A percentile compares a stretch with the other conserved stretches of the same genome.
Conservation (phyloP, 1,284 basidiomycete genomes). For the Abortiporus biennis region DNA sequence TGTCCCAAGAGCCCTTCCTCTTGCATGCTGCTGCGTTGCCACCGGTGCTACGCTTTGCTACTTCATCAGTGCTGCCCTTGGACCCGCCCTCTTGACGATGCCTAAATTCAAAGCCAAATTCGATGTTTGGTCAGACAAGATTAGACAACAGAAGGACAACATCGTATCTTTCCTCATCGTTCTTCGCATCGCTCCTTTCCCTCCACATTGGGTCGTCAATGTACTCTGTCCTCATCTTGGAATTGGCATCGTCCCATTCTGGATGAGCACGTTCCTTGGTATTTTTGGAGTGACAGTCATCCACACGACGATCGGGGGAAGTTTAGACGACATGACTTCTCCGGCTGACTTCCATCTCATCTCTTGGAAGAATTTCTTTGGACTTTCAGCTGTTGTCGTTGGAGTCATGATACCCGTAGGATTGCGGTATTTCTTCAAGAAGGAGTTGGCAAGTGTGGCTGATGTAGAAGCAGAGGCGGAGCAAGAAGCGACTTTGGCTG, state of each 20-base stretch:
- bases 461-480: slow-evolving; percentile 41
- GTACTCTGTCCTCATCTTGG: slow-evolving; percentile 91
- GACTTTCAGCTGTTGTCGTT: slow-evolving; percentile 76
- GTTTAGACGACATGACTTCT: slow-evolving; percentile 92
- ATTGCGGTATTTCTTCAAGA: slow-evolving; percentile 69
- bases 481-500: slow-evolving; percentile 27
- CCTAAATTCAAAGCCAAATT: slow-evolving; percentile 81
- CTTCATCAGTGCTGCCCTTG: slow-evolving; percentile 83
- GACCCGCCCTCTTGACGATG: slow-evolving; percentile 81
- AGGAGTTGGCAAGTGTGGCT: slow-evolving; percentile 38
- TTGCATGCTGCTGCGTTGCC: slow-evolving; percentile 92
- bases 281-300: slow-evolving; percentile 91
- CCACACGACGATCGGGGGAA: slow-evolving; percentile 92
- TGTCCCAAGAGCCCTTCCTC: slow-evolving; percentile 79
- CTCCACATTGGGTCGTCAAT: slow-evolving; percentile 97
- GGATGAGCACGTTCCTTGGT: slow-evolving; percentile 86
- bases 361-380: slow-evolving; percentile 82
- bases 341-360: slow-evolving; percentile 90
- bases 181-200: slow-evolving; percentile 89
- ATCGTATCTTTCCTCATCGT: slow-evolving; percentile 89
- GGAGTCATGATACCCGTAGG: slow-evolving; percentile 92
- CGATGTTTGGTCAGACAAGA: slow-evolving; percentile 75
- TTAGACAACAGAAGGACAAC: slow-evolving; percentile 70
- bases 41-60: slow-evolving; percentile 92
- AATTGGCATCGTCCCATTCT: slow-evolving; percentile 82